Evolutionary conservation across 2,329 filamentous ascomycete genomes (phyloP).

Genomic region (Penicillium sp.): DNA sequence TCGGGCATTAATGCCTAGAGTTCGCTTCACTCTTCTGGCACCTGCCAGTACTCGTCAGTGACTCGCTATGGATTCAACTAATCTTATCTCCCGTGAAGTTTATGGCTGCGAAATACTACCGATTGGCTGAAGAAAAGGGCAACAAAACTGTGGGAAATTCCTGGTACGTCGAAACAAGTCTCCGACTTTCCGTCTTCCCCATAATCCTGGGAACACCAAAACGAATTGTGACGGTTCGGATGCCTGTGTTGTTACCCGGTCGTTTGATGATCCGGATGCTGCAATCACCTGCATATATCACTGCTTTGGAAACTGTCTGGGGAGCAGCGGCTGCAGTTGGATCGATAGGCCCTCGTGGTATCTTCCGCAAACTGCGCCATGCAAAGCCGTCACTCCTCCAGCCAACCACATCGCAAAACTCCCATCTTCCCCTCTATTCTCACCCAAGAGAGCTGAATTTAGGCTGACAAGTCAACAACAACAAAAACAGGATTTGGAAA

Average conservation of each 20-base stretch:
- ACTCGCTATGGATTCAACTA: constrained; percentile 17
- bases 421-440: constrained; percentile 5
- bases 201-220: constrained; percentile 10
- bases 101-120: constrained; percentile 83
- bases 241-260: constrained; percentile 5
- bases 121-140: constrained; percentile 85
- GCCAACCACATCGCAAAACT: constrained; percentile 26
- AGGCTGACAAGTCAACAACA: constrained; percentile 27
- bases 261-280: constrained; percentile 12
- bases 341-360: constrained; percentile 28
- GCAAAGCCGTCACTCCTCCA: constrained; percentile 20
- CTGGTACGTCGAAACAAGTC: constrained; percentile 69
- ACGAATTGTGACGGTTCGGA: constrained; percentile 11
- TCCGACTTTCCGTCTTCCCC: constrained; percentile 8
- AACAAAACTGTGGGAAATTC: constrained; percentile 91
- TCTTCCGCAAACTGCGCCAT: constrained; percentile 24
- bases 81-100: constrained; percentile 34
- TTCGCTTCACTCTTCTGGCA: constrained; percentile 30
- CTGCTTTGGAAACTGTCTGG: constrained; percentile 14
- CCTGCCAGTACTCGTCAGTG: constrained; percentile 10
- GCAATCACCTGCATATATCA: constrained; percentile 22
- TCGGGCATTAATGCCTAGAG: constrained; percentile 41
- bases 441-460: constrained; percentile 4
- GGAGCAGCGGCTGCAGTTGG: constrained; percentile 20
- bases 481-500: constrained; percentile 86